Evolutionary conservation across 345 rosid species (phyloP).

Genomic region (Mercurialis annua): DNA sequence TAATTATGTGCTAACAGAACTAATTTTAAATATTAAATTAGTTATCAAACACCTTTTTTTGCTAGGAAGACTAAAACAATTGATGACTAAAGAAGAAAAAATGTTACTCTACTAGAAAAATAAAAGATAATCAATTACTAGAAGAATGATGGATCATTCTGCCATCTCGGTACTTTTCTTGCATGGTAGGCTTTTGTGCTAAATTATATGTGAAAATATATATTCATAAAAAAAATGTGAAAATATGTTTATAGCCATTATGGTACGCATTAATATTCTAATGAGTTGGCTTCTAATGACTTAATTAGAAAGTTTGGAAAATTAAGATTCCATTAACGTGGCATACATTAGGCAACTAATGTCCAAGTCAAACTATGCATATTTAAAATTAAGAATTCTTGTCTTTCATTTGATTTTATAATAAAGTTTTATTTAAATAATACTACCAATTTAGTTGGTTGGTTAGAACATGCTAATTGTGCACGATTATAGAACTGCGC

Average conservation of each 20-base stretch:
- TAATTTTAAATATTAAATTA: no score
- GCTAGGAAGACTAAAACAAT: no score
- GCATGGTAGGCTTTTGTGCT: no score
- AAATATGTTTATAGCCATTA: not conserved
- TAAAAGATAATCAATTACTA: no score
- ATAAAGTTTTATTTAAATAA: not conserved
- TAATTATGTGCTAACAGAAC: no score
- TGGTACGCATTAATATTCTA: not conserved
- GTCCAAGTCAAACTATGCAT: constrained; percentile 8
- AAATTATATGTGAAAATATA: no score
- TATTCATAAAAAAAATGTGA: no score
- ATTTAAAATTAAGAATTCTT: not conserved
- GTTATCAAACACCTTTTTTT: no score
- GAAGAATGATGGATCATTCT: no score
- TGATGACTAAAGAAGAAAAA: no score
- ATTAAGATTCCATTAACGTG: constrained; percentile 12
- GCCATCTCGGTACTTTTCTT: no score
- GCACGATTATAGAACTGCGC: not conserved
- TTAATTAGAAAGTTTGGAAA: constrained; percentile 3
- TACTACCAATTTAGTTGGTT: not conserved
- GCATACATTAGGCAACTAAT: not conserved
- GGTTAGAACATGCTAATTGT: not conserved
- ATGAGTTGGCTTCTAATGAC: not conserved
- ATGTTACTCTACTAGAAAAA: no score
- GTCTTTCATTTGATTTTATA: not conserved